Evolutionary conservation across 257 asterid species (phyloP), one percentile per base, ranked within the genome.

Genomic region (Misopates orontium): DNA sequence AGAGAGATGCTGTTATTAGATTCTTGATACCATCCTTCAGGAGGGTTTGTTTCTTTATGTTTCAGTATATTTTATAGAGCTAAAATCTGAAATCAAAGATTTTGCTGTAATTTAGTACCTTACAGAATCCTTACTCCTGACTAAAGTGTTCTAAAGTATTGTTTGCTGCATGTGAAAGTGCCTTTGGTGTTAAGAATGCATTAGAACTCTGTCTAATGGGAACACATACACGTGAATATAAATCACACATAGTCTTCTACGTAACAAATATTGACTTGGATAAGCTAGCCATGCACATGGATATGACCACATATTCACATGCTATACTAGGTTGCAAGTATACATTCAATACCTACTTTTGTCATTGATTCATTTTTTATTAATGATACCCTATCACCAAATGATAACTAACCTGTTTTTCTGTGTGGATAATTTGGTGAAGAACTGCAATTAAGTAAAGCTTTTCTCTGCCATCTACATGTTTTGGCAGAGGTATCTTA

Each of bases 231-330:
- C 36, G 36, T 28, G 36, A 28, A 28, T 28, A 28, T 28, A 28
- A 28, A 17, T 25, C 64, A 15, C 8, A 18, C 17, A 32, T 8
- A 32, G 32, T 49, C 19, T 32, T 19, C 10, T 17, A 48, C 24
- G 47, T 16, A 61, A n/a, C n/a, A n/a, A n/a, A n/a, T n/a, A n/a
- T n/a, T n/a, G n/a, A n/a, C n/a, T n/a, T n/a, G n/a, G n/a, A 14
- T 25, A 10, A 49, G 6, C 10, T 24, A 63, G 42, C 32, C 48
- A 25, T n/a, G 47, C 68, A 63, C 36, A 51, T 64, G 69, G 21
- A 64, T n/a, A 50, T 64, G 69, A 32, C 36, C 69, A 50, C 69
- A 64, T 64, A 60, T 51, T 51, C 69, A 50, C 69, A 64, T 64
- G 69, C 60, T 48, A 36, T n/a, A 17, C 23, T 6, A n/a, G 14